Base-by-base conservation (phyloP, 345 rosid genomes). In the Eucalyptus rudis region DNA sequence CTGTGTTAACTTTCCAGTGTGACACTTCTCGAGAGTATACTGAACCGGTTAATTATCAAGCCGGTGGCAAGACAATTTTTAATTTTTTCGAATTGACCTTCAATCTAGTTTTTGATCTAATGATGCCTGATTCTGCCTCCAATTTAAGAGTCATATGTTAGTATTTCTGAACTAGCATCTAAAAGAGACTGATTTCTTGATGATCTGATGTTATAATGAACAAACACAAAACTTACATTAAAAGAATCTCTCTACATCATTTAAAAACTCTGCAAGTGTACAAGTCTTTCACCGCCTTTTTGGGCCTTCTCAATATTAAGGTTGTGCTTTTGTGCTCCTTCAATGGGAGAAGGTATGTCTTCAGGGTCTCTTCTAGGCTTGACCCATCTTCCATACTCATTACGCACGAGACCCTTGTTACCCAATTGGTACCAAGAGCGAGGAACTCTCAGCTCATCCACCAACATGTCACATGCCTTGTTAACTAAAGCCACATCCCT, bases 331-430 rank as follows among this genome's bases (percentile, higher is more conserved):
- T 51, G 62, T n/a, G 16, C 44, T 31, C 24, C 87, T 86, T 43
- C 59, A 86, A 86, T 52, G 27, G 99, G 97, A 62, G 96, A 95
- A 86, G 99, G 98, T 87, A 95, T 91, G 64, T 97, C 97, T 93
- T 97, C 97, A 0, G 92, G 92, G 10, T 91, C 91, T 87, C 97
- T 95, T 31, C 90, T 90, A 4, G 95, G 97, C 90, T 93, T 95
- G 50, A 95, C 96, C 98, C 97, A 97, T 89, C 97, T 91, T 3
- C 97, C 97, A 58, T 94, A 59, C 86, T 92, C 91, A 90, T 96
- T 94, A 71, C 92, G 83, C 43, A 94, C 94, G 20, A 95, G 89
- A 68, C 98, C 98, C 90, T 95, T 95, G 49, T 94, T 92, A 6
- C 93, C 95, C 89, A 89, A 49, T 76, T 90, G 91, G 49, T 88